Percentiles rank a stretch among this genome's conserved stretches.
phyloP scores from a whole-genome alignment of 805 yeast species.

The Zygosaccharomyces bisporus region DNA sequence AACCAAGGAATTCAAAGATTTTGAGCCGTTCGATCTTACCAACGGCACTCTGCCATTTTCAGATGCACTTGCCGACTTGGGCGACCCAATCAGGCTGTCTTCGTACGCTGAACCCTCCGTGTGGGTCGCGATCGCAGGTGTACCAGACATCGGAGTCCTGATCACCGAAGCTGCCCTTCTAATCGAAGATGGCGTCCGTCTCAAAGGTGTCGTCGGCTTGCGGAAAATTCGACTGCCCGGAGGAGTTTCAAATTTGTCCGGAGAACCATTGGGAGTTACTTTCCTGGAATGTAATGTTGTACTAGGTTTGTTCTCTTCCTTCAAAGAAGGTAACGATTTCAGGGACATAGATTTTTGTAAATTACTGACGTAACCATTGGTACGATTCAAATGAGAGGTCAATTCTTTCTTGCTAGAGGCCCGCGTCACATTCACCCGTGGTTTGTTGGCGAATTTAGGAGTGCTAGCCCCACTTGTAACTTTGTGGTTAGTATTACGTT shows the following conservation, averaged over 20 bases:
- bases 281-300: slow-evolving; percentile 1
- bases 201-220: slow-evolving; percentile 22
- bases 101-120: not conserved
- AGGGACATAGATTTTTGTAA: slow-evolving; percentile 29
- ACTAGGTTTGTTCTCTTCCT: slow-evolving; percentile 7
- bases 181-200: slow-evolving; percentile 37
- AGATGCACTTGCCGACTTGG: not conserved
- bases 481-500: slow-evolving; percentile 1
- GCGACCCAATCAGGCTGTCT: not conserved
- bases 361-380: slow-evolving; percentile 32
- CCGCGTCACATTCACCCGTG: slow-evolving; percentile 5
- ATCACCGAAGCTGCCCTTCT: slow-evolving; percentile 37
- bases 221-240: slow-evolving; percentile 5
- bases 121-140: not conserved
- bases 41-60: slow-evolving; percentile 12
- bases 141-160: slow-evolving; percentile 17
- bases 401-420: slow-evolving; percentile 17
- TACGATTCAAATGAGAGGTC: slow-evolving; percentile 29
- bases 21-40: slow-evolving; percentile 29
- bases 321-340: slow-evolving; percentile 22
- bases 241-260: slow-evolving; percentile 1
- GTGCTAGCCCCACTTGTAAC: not conserved
- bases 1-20: slow-evolving; percentile 26
- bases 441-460: slow-evolving; percentile 3
- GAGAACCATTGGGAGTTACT: not conserved